These are phyloP conservation scores for Fusarium domesticum DNA, from an alignment of 2,329 filamentous ascomycete genomes.

Conservation along the genomic window DNA sequence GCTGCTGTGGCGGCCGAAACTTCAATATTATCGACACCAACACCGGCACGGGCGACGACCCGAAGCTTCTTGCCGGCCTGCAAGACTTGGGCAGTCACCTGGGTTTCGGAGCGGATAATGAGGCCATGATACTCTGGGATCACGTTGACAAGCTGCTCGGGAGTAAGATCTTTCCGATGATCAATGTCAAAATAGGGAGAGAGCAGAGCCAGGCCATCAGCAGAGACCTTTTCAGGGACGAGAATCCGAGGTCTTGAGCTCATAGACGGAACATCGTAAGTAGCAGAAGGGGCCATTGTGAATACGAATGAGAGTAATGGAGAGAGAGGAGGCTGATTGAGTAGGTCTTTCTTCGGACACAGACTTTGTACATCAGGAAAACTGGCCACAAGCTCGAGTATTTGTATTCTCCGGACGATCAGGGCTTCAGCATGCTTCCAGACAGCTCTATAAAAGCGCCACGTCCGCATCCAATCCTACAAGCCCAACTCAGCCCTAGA, in stretches of 20 bases:
- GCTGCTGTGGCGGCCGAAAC: conserved; percentile 67
- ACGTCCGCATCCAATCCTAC: background rate
- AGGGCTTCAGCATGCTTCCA: background rate
- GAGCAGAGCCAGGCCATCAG: conserved; percentile 71
- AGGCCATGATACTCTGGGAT: conserved; percentile 73
- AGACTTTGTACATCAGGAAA: background rate
- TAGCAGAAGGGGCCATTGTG: conserved; percentile 32
- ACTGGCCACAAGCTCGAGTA: background rate
- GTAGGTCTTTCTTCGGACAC: background rate
- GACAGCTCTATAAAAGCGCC: background rate
- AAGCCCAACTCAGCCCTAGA: background rate
- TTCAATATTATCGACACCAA: conserved; percentile 81
- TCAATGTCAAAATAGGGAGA: conserved; percentile 67
- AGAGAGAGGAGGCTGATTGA: background rate
- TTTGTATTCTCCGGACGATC: background rate
- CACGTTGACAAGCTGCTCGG: conserved; percentile 61
- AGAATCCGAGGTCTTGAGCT: conserved; percentile 50
- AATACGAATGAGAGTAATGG: background rate
- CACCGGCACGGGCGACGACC: conserved; percentile 76
- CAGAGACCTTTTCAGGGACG: conserved; percentile 75
- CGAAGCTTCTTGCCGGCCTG: conserved; percentile 65
- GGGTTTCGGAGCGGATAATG: conserved; percentile 78
- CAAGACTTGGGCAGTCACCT: conserved; percentile 69
- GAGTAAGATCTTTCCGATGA: conserved; percentile 58
- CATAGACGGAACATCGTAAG: conserved; percentile 15